Evolutionary conservation across 345 rosid genomes (phyloP), one percentile per base, ranked within the genome.

Genomic region (Linum usitatissimum): DNA sequence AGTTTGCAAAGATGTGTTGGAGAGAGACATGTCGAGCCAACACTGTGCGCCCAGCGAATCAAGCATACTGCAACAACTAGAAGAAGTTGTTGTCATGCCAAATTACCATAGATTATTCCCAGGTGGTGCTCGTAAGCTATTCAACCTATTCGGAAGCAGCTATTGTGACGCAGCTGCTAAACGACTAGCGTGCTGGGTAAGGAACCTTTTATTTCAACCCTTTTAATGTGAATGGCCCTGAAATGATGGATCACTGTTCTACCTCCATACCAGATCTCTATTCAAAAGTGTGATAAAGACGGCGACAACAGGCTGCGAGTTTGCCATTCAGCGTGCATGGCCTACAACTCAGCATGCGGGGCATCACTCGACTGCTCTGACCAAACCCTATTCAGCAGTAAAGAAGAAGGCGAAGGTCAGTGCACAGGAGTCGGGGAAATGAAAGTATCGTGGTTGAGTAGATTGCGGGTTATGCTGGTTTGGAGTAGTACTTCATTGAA

Each of bases 301-400:
- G 96, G 97, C 9, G 97, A 94, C 81, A 85, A 94, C 75, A 78
- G 99, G 75, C 85, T 90, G 12, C 81, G 99, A 21, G 97, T 93
- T 38, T 93, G 97, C 70, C 83, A 86, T 74, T 86, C 97, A 55
- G 99, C 99, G 18, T 93, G 99, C 30, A 84, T 84, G 57, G 88
- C 99, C 0, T 93, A 93, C 65, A 93, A 93, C 59, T 73, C 70
- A 65, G 99, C 96, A 0, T 93, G 99, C 67, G 97, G 99, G 53
- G 99, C 99, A 60, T 86, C 99, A 3, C 85, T 94, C 3, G 99
- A 94, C 79, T 94, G 99, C 78, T 75, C 87, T 2, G 99, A 94
- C 74, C 87, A 87, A 76, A 90, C 99, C 51, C 97, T 94, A 12
- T 94, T 94, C 77, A 88, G 99, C 65, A 79, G 84, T 0, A 84